Evolutionary conservation across 2,329 filamentous ascomycete species (phyloP).

Genomic region (Dendrostoma leiphaemia): DNA sequence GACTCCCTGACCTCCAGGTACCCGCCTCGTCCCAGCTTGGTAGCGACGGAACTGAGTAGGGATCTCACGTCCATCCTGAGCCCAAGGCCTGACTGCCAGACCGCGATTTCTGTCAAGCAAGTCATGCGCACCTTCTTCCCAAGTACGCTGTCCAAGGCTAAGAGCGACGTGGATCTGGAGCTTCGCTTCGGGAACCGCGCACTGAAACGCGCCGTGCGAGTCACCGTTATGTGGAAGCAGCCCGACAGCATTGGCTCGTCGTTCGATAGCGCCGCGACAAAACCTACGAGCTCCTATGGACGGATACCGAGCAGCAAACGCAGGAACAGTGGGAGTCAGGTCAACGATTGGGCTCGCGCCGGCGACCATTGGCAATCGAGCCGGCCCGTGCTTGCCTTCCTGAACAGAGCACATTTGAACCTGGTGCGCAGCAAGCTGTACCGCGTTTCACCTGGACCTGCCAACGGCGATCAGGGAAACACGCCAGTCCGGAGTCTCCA

Average conservation of each 20-base stretch:
- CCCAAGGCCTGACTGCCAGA: slow-evolving; percentile 31
- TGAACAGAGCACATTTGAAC: slow-evolving; percentile 46
- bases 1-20: slow-evolving; percentile 9
- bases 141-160: slow-evolving; percentile 28
- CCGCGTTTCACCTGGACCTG: slow-evolving; percentile 41
- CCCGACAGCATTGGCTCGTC: slow-evolving; percentile 27
- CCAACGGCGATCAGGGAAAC: slow-evolving; percentile 35
- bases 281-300: slow-evolving; percentile 31
- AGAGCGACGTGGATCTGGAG: slow-evolving; percentile 40
- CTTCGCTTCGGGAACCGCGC: slow-evolving; percentile 47
- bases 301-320: slow-evolving; percentile 22
- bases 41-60: slow-evolving; percentile 40
- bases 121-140: slow-evolving; percentile 46
- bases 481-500: slow-evolving; percentile 47
- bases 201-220: slow-evolving; percentile 44
- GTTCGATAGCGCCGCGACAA: slow-evolving; percentile 35
- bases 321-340: slow-evolving; percentile 21
- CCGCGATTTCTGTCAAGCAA: slow-evolving; percentile 40
- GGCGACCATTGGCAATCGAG: slow-evolving; percentile 14
- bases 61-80: slow-evolving; percentile 43
- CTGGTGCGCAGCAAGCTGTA: slow-evolving; percentile 47
- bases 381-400: slow-evolving; percentile 42
- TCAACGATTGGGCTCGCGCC: slow-evolving; percentile 18
- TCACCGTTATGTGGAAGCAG: slow-evolving; percentile 50
- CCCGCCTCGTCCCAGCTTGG: slow-evolving; percentile 33